These are phyloP conservation scores for Trichosporon sp. DNA, from an alignment of 1,284 basidiomycete genomes.

Conservation along the genomic window DNA sequence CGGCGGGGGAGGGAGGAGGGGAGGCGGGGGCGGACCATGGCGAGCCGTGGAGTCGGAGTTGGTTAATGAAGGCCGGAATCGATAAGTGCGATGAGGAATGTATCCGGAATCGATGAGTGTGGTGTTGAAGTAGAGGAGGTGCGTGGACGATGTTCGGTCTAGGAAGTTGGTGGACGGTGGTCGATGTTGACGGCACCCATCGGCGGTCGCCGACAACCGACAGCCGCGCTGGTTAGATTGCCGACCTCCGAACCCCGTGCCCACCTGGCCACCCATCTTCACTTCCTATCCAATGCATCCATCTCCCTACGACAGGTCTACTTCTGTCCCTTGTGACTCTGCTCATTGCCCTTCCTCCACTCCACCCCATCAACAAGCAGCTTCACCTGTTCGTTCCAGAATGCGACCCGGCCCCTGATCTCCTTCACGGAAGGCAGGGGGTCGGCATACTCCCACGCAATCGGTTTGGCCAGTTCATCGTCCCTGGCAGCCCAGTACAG, in stretches of 20 bases:
- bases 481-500: conserved; percentile 23
- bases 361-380: conserved; percentile 23
- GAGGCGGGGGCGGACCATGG: not conserved
- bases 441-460: conserved; percentile 24
- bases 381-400: conserved; percentile 23
- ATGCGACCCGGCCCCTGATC: conserved; percentile 24
- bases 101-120: no score
- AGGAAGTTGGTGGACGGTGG: not conserved
- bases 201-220: not conserved
- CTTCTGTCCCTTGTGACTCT: conserved; percentile 3
- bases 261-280: not conserved
- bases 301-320: not conserved
- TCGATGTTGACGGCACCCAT: not conserved
- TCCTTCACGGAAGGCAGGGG: conserved; percentile 1
- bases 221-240: not conserved
- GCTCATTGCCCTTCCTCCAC: conserved; percentile 12
- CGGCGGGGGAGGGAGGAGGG: not conserved
- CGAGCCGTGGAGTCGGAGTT: not conserved
- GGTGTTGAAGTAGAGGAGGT: no score
- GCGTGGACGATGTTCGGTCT: not conserved
- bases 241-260: conserved; percentile 10
- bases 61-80: not conserved
- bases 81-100: no score
- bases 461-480: conserved; percentile 4
- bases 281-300: not conserved